phyloP scores from a whole-genome alignment of 2,329 filamentous ascomycete genomes.

The Fusarium poae region DNA sequence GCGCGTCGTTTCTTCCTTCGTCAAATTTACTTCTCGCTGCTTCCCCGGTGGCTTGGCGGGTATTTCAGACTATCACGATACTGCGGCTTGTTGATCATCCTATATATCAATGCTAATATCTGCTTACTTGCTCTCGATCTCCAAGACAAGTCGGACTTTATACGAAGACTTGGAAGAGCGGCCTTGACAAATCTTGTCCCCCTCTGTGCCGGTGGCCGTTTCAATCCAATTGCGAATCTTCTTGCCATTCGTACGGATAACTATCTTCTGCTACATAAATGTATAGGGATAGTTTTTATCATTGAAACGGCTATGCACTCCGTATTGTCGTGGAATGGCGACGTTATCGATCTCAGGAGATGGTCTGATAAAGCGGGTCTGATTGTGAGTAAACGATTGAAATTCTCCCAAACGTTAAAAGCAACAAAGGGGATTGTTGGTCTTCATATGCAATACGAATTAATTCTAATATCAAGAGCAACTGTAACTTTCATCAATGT shows the following conservation, averaged over 20 bases:
- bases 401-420: neutral
- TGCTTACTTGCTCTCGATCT: neutral
- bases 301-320: neutral
- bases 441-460: no score
- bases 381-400: neutral
- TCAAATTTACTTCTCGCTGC: neutral
- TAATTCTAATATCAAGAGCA: neutral
- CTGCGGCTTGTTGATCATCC: neutral
- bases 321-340: neutral
- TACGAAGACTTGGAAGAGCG: conserved; percentile 9
- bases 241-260: neutral
- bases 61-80: neutral
- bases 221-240: conserved; percentile 1
- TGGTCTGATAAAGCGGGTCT: conserved; percentile 1
- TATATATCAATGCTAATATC: neutral
- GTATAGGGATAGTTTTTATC: neutral
- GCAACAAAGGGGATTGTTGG: neutral
- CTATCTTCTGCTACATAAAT: conserved; percentile 1
- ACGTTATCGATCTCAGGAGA: neutral
- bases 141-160: conserved; percentile 9
- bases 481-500: neutral
- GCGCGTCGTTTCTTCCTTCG: neutral
- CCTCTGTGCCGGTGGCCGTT: conserved; percentile 14
- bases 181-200: conserved; percentile 15
- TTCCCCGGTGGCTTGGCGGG: neutral